Conservation (phyloP, 2,329 filamentous ascomycete species). For the Eurotiales sp. region DNA sequence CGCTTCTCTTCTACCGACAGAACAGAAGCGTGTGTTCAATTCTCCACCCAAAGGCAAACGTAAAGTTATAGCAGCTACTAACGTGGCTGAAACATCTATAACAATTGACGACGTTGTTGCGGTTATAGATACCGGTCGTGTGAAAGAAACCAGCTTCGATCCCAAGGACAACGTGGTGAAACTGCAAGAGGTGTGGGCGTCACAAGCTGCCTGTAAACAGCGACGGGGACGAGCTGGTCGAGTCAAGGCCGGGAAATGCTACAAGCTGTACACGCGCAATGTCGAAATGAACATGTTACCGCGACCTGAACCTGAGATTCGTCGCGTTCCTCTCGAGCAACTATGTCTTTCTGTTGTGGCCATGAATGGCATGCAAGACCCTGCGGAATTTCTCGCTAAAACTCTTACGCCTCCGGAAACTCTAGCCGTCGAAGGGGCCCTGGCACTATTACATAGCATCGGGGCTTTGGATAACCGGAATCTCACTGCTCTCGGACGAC, state of each 20-base stretch:
- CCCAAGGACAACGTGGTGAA: slow-evolving; percentile 89
- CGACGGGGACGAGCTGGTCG: slow-evolving; percentile 87
- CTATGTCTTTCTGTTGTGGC: slow-evolving; percentile 90
- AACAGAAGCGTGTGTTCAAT: slow-evolving; percentile 84
- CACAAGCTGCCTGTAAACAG: slow-evolving; percentile 89
- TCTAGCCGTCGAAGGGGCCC: slow-evolving; percentile 78
- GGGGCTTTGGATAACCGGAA: slow-evolving; percentile 83
- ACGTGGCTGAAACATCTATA: slow-evolving; percentile 96
- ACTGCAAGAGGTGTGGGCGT: slow-evolving; percentile 93
- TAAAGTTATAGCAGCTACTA: slow-evolving; percentile 92
- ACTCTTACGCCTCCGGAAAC: slow-evolving; percentile 86
- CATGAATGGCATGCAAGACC: slow-evolving; percentile 78
- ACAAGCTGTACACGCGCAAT: slow-evolving; percentile 88
- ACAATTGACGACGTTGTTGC: slow-evolving; percentile 97
- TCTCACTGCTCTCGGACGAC: slow-evolving; percentile 84
- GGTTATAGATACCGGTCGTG: slow-evolving; percentile 90
- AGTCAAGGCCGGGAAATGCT: slow-evolving; percentile 86
- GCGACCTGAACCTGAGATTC: slow-evolving; percentile 88
- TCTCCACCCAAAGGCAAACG: slow-evolving; percentile 72
- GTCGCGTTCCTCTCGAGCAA: slow-evolving; percentile 87
- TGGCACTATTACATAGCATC: slow-evolving; percentile 75
- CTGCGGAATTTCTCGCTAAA: slow-evolving; percentile 74
- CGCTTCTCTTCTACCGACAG: slow-evolving; percentile 81
- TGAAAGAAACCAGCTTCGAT: slow-evolving; percentile 96
- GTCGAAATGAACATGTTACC: slow-evolving; percentile 81